Conservation (phyloP, 495 filamentous ascomycete genomes). For the Tuber magnatum region DNA sequence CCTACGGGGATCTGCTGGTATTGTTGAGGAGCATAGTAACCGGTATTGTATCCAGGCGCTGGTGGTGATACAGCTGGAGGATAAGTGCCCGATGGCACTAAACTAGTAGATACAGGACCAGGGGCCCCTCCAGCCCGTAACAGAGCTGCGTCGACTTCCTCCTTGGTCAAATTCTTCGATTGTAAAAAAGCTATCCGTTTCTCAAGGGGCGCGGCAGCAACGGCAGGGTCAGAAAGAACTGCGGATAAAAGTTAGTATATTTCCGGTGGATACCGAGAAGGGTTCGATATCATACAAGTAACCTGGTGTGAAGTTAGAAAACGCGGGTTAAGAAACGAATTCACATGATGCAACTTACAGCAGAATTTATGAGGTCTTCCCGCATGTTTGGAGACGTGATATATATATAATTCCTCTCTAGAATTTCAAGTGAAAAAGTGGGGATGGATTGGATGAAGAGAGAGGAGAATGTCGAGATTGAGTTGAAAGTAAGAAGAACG, state of each 20-base stretch:
- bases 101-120: constrained; percentile 38
- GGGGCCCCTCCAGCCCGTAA: constrained; percentile 59
- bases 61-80: constrained; percentile 42
- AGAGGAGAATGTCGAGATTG: neutral
- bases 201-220: constrained; percentile 82
- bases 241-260: constrained; percentile 25
- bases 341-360: constrained; percentile 50
- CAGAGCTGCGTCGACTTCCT: constrained; percentile 82
- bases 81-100: constrained; percentile 13
- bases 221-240: constrained; percentile 92
- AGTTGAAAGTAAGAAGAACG: constrained; percentile 4
- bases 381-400: constrained; percentile 49
- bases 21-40: constrained; percentile 56
- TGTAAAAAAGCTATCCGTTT: constrained; percentile 88
- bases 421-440: neutral
- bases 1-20: constrained; percentile 57
- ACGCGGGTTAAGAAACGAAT: neutral
- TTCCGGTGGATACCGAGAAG: constrained; percentile 10
- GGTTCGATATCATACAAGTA: constrained; percentile 43
- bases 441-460: neutral
- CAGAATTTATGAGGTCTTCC: constrained; percentile 77
- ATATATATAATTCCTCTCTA: neutral
- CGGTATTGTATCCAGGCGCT: constrained; percentile 59
- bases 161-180: constrained; percentile 93
- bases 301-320: constrained; percentile 46